Evolutionary conservation across 768 basidiomycete species (phyloP).

Genomic region (Candolleomyces aberdarensis): DNA sequence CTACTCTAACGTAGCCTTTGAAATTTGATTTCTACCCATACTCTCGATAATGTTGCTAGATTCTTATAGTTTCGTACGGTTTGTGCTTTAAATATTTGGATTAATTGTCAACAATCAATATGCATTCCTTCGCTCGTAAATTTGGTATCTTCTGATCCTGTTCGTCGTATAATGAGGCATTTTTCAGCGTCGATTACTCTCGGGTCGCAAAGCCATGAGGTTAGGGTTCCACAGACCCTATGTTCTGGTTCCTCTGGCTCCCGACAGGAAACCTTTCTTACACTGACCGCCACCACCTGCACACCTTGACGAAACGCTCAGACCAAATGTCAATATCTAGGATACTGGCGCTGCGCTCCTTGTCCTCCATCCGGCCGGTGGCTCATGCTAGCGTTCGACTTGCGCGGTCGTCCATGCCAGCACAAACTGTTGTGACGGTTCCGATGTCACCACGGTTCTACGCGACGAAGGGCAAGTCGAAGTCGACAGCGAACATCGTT

Average conservation of each 20-base stretch:
- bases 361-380: neutral
- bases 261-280: too few species aligned
- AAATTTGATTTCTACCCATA: too few species aligned
- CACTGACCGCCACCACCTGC: neutral
- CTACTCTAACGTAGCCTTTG: too few species aligned
- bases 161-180: too few species aligned
- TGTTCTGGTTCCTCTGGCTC: too few species aligned
- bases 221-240: too few species aligned
- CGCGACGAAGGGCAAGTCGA: slow-evolving; percentile 1
- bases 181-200: too few species aligned
- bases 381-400: neutral
- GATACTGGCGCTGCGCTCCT: neutral
- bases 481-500: slow-evolving; percentile 55
- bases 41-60: neutral
- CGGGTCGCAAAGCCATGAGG: too few species aligned
- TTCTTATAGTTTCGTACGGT: neutral
- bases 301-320: neutral
- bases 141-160: too few species aligned
- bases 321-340: neutral
- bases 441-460: neutral
- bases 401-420: neutral
- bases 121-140: too few species aligned
- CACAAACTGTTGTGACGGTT: neutral
- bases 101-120: too few species aligned
- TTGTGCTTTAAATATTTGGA: neutral